Evolutionary conservation across 139 green algal genomes (phyloP), one percentile per base, ranked within the genome.

Genomic region (Closterium sp.): DNA sequence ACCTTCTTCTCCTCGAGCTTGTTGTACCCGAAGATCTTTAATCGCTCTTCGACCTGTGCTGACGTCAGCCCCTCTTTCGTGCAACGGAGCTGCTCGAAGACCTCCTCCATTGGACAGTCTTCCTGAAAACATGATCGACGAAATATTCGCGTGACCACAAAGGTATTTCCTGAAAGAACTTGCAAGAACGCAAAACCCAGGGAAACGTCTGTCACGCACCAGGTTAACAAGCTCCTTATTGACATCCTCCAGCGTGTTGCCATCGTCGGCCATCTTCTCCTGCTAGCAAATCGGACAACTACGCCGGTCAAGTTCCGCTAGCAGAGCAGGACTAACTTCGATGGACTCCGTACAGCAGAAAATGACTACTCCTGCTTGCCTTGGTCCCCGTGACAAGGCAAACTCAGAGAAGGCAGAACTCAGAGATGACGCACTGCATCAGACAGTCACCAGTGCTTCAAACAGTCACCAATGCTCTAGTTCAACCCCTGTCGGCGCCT

Each of bases 1-100:
- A 92, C 89, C 33, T 91, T 85, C 85, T 93, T 93, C 90, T 93
- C 90, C 84, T 93, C 90, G 25, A 93, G 81, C 85, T 93, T 93
- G 84, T 93, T 93, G 25, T 90, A 55, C 21, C 90, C 90, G 32
- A 93, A 93, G 34, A 93, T 89, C 83, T 8, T 32, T 7, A 93
- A 87, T 25, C 90, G 66, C 34, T 93, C 90, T 34, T 88, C 64
- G 19, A 85, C 90, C 28, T 93, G 33, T 30, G 66, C 34, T 33
- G 21, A 35, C 34, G 85, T 91, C 34, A 93, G 81, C 21, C 90
- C 90, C n/a, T 34, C 90, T 33, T 90, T 90, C 28, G 33, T 87
- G 85, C 33, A 55, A 25, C 84, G 33, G 21, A 93, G 34, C 35
- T 93, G 90, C 33, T 34, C 25, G 31, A 93, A 93, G 32, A 93